Base-by-base conservation (phyloP, 2,329 filamentous ascomycete genomes). In the Pyrenochaeta sp. region DNA sequence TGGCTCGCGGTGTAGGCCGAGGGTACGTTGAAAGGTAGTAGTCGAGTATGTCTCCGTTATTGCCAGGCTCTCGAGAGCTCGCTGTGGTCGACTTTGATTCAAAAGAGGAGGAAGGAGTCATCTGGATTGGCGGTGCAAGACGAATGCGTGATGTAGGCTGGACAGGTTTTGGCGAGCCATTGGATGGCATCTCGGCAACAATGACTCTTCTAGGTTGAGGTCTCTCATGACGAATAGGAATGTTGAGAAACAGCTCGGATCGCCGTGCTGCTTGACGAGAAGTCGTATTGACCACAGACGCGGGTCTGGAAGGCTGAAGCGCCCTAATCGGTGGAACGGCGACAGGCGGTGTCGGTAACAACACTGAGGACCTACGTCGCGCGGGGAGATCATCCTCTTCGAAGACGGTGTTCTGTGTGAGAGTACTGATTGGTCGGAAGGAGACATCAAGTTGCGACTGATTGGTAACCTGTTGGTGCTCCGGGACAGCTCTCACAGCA, bases 391-490 rank as follows among this genome's bases (percentile, higher is more conserved):
- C 65, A 37, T 75, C 73, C 56, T 77, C 74, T 54, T 77, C 74
- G 27, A 77, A 77, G 1, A 77, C 62, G n/a, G 74, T 76, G 21
- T 58, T 58, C 47, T 73, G 67, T 2, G 71, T 75, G 44, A 73
- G 57, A 7, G 64, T 62, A 53, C 73, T 76, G 17, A 72, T 51
- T 2, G 68, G 70, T 10, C 73, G 61, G 43, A 58, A 52, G 7
- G 53, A 49, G 7, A 36, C 29, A 12, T 59, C 54, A 11, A 39
- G 20, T 15, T 53, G 48, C 7, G 54, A 48, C 42, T 51, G 54
- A 42, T 46, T 37, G 27, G 46, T 61, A 17, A 46, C 50, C 42
- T 56, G 54, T 40, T 55, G 36, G 18, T 57, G 52, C 21, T 43
- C 50, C 9, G 27, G 15, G 11, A 45, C 36, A 9, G 54, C 23